Evolutionary conservation across 2,329 filamentous ascomycete genomes (phyloP), one percentile per base, ranked within the genome.

Genomic region (Ciborinia camelliae): DNA sequence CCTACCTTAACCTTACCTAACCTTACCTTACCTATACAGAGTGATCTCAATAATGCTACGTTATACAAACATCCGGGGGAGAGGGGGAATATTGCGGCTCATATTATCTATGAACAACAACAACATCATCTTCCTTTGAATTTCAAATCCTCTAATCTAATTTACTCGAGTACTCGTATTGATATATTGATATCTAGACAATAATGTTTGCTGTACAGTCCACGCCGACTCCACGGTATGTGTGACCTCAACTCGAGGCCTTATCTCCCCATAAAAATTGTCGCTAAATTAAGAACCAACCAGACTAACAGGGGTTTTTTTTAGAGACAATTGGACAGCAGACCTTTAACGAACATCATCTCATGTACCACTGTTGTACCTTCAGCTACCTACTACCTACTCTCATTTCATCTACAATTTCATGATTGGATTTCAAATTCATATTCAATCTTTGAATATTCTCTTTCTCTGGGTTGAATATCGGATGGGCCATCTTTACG

Each of bases 271-370:
- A 57, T 54, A 37, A 20, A 43, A 35, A 35, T 62, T 37, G 20
- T 47, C 28, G n/a, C 61, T 41, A 20, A 41, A 58, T 32, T 20
- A 57, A 57, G 61, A 18, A 48, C 8, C 14, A n/a, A 23, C n/a
- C n/a, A 14, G 20, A 9, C 41, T 20, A 39, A 43, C 28, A 62
- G 23, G 52, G 35, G n/a, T 20, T 12, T n/a, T 12, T n/a, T 39
- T 26, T 26, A 48, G 62, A 63, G 51, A 63, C 52, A 63, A 63
- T 63, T 63, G 61, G 52, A 48, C 61, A 63, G 32, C 61, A 55
- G 61, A 63, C 61, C 51, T 48, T 32, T 20, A 35, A 43, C 10
- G 28, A 62, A 47, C 37, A 39, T 55, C 28, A 35, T 32, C 20
- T 45, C 28, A 3, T n/a, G n/a, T n/a, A n/a, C n/a, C n/a, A n/a